Evolutionary conservation across 805 yeast genomes (phyloP), one percentile per base, ranked within the genome.

Genomic region (Wickerhamomyces silvicola): DNA sequence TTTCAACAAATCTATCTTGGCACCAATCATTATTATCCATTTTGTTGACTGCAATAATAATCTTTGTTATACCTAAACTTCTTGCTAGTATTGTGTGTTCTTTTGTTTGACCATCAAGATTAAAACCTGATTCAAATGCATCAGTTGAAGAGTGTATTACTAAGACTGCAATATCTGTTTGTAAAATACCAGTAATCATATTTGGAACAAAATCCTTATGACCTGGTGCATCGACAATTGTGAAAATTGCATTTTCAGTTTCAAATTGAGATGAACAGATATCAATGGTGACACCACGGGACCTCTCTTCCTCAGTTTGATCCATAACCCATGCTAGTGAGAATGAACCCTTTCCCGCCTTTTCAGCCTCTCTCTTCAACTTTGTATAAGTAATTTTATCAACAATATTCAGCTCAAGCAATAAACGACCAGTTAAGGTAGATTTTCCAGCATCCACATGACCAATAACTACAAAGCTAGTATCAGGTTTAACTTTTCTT

Each of bases 401-500:
- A 57, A 85, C 83, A 70, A 88, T 94, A 74, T 95, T 94, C 70
- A 94, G 81, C 86, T 87, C 88, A 81, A 71, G 82, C 63, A 88
- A 81, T 72, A 88, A 79, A 80, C 88, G 95, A 67, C 97, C 97
- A 65, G 97, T 88, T 68, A 96, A 83, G 61, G 97, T 88, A 44
- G 97, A 90, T 73, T 85, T 83, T 67, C 90, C 90, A 60, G 97
- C 90, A 75, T 90, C 97, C 94, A 90, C 97, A 90, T 90, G 97
- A 67, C 97, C 97, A 72, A 90, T 90, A 62, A 90, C 96, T 69
- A 92, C 97, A 75, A 90, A 92, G 86, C 88, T 87, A 70, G 86
- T 81, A 78, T 87, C 95, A 70, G 78, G 68, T 81, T 88, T 88
- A 57, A 76, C 87, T 68, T 83, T 81, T 75, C 95, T 94, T 87